These are phyloP conservation scores for Prinsepia uniflora DNA, from an alignment of 306 rosid genomes.

Conservation along the genomic window DNA sequence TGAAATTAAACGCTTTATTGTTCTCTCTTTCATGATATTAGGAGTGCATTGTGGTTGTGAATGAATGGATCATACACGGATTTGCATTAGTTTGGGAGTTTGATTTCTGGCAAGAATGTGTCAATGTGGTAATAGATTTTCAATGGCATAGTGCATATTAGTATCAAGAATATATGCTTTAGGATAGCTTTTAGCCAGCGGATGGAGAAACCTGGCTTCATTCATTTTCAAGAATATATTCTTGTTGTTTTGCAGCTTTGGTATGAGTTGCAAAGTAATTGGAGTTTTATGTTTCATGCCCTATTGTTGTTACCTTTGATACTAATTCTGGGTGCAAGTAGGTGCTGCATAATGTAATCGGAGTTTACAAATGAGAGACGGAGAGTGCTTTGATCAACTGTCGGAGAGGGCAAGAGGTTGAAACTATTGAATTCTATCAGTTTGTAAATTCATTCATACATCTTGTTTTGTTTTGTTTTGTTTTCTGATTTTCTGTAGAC, in stretches of 20 bases:
- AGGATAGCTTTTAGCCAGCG: neutral
- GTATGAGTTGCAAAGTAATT: neutral
- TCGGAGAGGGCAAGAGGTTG: constrained; percentile 9
- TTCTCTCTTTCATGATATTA: neutral
- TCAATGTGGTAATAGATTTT: neutral
- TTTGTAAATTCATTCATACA: neutral
- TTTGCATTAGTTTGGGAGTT: constrained; percentile 1
- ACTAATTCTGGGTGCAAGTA: neutral
- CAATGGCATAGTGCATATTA: neutral
- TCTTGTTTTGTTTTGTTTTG: neutral
- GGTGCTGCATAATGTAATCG: neutral
- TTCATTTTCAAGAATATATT: neutral
- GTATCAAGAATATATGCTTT: constrained; percentile 7
- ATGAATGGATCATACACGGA: neutral
- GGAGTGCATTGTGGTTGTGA: neutral
- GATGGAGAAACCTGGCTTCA: neutral
- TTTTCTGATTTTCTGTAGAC: neutral
- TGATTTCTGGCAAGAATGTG: neutral
- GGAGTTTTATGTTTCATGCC: constrained; percentile 1
- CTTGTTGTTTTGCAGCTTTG: neutral
- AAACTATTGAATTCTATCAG: constrained; percentile 11
- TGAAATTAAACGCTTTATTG: neutral
- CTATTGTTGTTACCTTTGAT: neutral
- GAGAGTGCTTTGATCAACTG: neutral
- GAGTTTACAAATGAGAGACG: constrained; percentile 1